Evolutionary conservation across 768 basidiomycete genomes (phyloP).

Genomic region (Termitomyces heimii): DNA sequence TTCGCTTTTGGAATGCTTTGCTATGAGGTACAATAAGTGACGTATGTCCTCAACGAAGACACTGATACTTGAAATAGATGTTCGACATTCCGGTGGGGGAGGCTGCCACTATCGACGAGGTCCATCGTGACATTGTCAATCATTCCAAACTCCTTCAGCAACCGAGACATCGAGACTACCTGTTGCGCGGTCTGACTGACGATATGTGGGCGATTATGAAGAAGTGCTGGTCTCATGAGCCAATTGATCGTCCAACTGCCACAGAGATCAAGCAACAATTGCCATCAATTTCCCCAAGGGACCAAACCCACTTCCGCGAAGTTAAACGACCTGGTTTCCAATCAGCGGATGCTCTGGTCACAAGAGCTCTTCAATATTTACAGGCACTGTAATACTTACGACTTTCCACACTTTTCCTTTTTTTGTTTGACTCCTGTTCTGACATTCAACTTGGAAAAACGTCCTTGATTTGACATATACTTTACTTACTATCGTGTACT

Average conservation of each 20-base stretch:
- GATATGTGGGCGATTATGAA: background rate
- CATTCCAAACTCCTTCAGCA: background rate
- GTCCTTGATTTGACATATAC: no score
- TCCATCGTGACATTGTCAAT: background rate
- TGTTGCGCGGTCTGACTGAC: background rate
- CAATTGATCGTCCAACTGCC: background rate
- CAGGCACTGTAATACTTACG: background rate
- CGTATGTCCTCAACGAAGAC: background rate
- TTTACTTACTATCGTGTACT: no score
- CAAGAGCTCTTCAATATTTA: background rate
- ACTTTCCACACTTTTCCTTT: background rate
- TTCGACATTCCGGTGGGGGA: background rate
- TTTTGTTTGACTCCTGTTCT: background rate
- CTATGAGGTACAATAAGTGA: conserved; percentile 1
- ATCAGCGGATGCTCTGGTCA: background rate
- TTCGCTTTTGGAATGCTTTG: conserved; percentile 10
- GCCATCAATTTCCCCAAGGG: background rate
- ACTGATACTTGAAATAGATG: background rate
- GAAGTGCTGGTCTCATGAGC: background rate
- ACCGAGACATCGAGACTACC: background rate
- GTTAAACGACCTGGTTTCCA: background rate
- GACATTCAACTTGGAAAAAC: background rate
- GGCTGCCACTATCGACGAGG: fast-evolving
- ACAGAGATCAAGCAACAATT: background rate
- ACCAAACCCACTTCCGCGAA: no score